Percentiles rank a stretch among this genome's conserved stretches.
Evolutionary conservation across 73 alveolate genomes (phyloP).

Genomic region (Paraurostyla sp.): DNA sequence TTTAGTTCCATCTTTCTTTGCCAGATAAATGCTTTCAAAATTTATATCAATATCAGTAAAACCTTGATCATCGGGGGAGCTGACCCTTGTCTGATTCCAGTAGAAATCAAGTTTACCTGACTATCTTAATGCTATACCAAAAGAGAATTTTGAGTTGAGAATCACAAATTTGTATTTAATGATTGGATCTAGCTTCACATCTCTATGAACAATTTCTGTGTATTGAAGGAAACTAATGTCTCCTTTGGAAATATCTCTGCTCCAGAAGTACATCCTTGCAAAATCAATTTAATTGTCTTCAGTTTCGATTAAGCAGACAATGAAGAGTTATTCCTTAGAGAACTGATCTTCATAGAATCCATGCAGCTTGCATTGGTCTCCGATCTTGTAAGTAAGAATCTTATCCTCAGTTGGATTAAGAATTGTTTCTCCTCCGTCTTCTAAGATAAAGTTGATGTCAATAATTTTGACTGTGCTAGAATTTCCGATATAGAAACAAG

Average conservation of each 20-base stretch:
- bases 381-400: slow-evolving; percentile 8
- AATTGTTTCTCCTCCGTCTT: neutral
- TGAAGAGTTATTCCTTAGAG: neutral
- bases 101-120: slow-evolving; percentile 53
- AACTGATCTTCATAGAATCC: slow-evolving; percentile 10
- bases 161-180: slow-evolving; percentile 24
- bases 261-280: slow-evolving; percentile 49
- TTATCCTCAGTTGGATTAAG: slow-evolving; percentile 8
- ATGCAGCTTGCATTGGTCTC: slow-evolving; percentile 17
- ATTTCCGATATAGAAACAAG: slow-evolving; percentile 34
- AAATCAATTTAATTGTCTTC: slow-evolving; percentile 50
- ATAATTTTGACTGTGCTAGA: slow-evolving; percentile 15
- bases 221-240: slow-evolving; percentile 44
- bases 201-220: slow-evolving; percentile 49
- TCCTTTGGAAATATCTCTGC: neutral
- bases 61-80: neutral
- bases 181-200: slow-evolving; percentile 55
- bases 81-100: slow-evolving; percentile 39
- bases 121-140: slow-evolving; percentile 42
- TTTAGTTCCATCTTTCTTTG: neutral
- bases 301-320: slow-evolving; percentile 36
- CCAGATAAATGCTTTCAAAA: slow-evolving; percentile 12
- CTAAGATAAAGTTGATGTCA: slow-evolving; percentile 15
- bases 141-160: neutral
- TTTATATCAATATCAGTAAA: slow-evolving; percentile 30